These are phyloP conservation scores for Paraphaeosphaeria minitans DNA, from an alignment of 2,329 filamentous ascomycete species.

Conservation along the genomic window DNA sequence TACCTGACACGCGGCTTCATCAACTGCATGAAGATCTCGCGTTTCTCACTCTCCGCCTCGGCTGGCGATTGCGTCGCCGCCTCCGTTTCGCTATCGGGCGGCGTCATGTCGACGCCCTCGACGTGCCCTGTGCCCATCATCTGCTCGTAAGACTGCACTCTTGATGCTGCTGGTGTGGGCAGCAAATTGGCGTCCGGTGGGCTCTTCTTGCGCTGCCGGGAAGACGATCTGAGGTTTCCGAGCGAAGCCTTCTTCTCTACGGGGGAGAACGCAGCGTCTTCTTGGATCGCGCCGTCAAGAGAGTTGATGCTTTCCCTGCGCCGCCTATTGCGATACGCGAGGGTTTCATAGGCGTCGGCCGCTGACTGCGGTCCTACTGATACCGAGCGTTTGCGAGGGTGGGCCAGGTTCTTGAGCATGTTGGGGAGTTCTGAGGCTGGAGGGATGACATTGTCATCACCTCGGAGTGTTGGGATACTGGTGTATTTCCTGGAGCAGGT, in stretches of 20 bases:
- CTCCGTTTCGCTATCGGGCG: slow-evolving; percentile 42
- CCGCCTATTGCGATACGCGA: slow-evolving; percentile 83
- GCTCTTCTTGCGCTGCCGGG: slow-evolving; percentile 36
- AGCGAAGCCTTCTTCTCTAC: slow-evolving; percentile 16
- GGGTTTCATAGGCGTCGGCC: slow-evolving; percentile 92
- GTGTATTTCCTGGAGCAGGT: slow-evolving; percentile 70
- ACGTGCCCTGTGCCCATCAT: slow-evolving; percentile 73
- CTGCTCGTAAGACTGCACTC: slow-evolving; percentile 69
- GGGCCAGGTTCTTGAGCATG: slow-evolving; percentile 79
- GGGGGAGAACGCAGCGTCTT: slow-evolving; percentile 31
- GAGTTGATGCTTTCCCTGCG: slow-evolving; percentile 65
- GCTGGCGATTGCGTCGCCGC: slow-evolving; percentile 31
- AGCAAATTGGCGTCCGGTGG: slow-evolving; percentile 52
- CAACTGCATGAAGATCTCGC: slow-evolving; percentile 81
- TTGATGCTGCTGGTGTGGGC: slow-evolving; percentile 52
- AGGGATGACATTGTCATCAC: slow-evolving; percentile 87
- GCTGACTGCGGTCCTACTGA: slow-evolving; percentile 94
- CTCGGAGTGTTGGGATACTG: slow-evolving; percentile 73
- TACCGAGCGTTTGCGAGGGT: slow-evolving; percentile 79
- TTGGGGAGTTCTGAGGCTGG: slow-evolving; percentile 84
- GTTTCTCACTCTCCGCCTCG: slow-evolving; percentile 46
- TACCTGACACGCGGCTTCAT: slow-evolving; percentile 89
- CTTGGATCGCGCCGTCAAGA: slow-evolving; percentile 35
- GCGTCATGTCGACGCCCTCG: slow-evolving; percentile 17
- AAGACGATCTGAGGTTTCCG: slow-evolving; percentile 34